These are phyloP conservation scores for Glarea lozoyensis DNA, from an alignment of 495 filamentous ascomycete genomes.

Conservation along the genomic window DNA sequence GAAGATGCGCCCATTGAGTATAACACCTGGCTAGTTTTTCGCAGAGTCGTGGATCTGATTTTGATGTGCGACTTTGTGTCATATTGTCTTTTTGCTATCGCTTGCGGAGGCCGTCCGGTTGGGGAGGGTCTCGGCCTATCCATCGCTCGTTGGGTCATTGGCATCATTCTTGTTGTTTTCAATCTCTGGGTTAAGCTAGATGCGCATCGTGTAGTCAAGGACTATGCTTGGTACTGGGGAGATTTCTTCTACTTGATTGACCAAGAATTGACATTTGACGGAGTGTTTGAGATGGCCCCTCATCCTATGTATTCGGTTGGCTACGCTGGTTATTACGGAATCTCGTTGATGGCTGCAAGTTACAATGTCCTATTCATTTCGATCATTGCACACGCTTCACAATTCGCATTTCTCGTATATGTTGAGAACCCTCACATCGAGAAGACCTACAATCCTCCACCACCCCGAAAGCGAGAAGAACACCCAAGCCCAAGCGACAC, in stretches of 20 bases:
- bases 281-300: conserved; percentile 97
- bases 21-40: conserved; percentile 97
- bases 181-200: conserved; percentile 99
- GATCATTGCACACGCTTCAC: conserved; percentile 85
- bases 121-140: conserved; percentile 64
- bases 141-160: conserved; percentile 68
- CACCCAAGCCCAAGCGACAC: conserved; percentile 32
- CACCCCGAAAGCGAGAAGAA: conserved; percentile 51
- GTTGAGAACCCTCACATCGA: conserved; percentile 98
- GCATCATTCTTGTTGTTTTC: conserved; percentile 76
- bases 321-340: conserved; percentile 96
- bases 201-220: conserved; percentile 96
- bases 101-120: conserved; percentile 66
- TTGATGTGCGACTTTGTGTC: conserved; percentile 98
- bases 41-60: conserved; percentile 88
- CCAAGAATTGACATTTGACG: conserved; percentile 95
- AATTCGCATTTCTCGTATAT: conserved; percentile 81
- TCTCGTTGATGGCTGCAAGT: conserved; percentile 97
- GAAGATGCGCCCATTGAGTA: conserved; percentile 91
- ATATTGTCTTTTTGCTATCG: conserved; percentile 90
- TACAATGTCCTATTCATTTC: conserved; percentile 96
- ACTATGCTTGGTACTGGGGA: conserved; percentile 99
- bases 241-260: conserved; percentile 99
- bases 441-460: conserved; percentile 90
- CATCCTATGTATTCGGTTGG: conserved; percentile 99